These are phyloP conservation scores for Salix purpurea DNA, from an alignment of 345 rosid species.

Conservation along the genomic window DNA sequence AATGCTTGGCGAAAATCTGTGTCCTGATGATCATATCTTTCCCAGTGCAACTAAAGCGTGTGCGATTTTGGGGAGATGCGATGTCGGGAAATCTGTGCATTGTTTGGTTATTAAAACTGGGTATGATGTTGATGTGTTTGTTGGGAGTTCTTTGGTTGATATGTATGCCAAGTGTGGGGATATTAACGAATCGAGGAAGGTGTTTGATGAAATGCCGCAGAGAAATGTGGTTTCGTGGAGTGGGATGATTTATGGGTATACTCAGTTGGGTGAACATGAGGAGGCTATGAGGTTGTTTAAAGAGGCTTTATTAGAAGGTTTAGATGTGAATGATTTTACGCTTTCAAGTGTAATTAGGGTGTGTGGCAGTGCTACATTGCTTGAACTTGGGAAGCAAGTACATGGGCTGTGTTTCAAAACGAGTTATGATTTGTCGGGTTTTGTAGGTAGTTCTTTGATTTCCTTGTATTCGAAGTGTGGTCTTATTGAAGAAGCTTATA, in stretches of 20 bases:
- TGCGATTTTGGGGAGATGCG: constrained; percentile 53
- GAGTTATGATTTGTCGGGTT: constrained; percentile 57
- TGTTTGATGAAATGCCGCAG: constrained; percentile 82
- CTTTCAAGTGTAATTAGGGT: constrained; percentile 71
- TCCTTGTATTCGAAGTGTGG: constrained; percentile 82
- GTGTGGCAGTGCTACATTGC: constrained; percentile 63
- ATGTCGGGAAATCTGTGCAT: constrained; percentile 58
- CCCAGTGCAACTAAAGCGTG: constrained; percentile 79
- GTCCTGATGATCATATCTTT: constrained; percentile 71
- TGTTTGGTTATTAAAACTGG: constrained; percentile 59
- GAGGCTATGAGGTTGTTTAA: constrained; percentile 71
- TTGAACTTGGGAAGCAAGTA: constrained; percentile 81
- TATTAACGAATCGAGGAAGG: constrained; percentile 47
- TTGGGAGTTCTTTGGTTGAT: constrained; percentile 75
- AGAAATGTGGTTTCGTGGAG: constrained; percentile 92
- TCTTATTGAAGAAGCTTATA: constrained; percentile 56
- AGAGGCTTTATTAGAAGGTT: constrained; percentile 43
- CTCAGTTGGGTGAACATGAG: constrained; percentile 65
- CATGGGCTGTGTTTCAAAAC: constrained; percentile 78
- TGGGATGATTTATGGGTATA: constrained; percentile 82
- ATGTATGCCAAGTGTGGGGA: constrained; percentile 82
- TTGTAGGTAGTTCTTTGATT: constrained; percentile 74
- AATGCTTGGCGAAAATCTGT: constrained; percentile 40
- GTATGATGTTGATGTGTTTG: constrained; percentile 61
- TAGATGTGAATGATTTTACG: constrained; percentile 79